A percentile compares a stretch with the other conserved stretches of the same genome.
phyloP scores from a whole-genome alignment of 2,329 filamentous ascomycete species.

The Monilinia fructicola region DNA sequence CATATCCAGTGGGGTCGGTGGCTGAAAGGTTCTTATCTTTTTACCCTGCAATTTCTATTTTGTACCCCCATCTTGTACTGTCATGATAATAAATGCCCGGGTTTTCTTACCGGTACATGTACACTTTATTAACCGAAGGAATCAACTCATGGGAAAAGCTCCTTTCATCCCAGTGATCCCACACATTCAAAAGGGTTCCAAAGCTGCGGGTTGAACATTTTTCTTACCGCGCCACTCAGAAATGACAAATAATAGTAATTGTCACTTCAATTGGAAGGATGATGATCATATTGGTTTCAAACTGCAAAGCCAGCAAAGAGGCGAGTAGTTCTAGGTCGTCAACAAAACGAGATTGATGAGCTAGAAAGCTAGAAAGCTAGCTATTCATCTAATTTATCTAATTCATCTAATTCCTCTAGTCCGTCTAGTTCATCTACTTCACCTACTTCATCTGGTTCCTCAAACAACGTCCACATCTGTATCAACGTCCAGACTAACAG shows the following conservation, averaged over 20 bases:
- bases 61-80: conserved; percentile 1
- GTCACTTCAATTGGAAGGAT: not conserved
- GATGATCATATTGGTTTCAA: not conserved
- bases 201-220: conserved; percentile 8
- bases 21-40: conserved; percentile 23
- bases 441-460: not conserved
- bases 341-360: not conserved
- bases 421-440: too few relatives aligned
- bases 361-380: not conserved
- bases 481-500: not conserved
- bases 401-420: too few relatives aligned
- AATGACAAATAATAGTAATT: not conserved
- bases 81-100: not conserved
- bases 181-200: not conserved
- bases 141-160: too few relatives aligned
- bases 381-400: not conserved
- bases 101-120: too few relatives aligned
- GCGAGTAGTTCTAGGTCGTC: not conserved
- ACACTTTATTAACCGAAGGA: not conserved
- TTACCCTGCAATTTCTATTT: conserved; percentile 8
- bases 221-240: not conserved
- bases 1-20: conserved; percentile 14
- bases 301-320: not conserved
- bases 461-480: not conserved
- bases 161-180: not conserved